A percentile compares a stretch with the other conserved stretches of the same genome.
phyloP scores from a whole-genome alignment of 768 basidiomycete species.

The Candolleomyces efflorescens region DNA sequence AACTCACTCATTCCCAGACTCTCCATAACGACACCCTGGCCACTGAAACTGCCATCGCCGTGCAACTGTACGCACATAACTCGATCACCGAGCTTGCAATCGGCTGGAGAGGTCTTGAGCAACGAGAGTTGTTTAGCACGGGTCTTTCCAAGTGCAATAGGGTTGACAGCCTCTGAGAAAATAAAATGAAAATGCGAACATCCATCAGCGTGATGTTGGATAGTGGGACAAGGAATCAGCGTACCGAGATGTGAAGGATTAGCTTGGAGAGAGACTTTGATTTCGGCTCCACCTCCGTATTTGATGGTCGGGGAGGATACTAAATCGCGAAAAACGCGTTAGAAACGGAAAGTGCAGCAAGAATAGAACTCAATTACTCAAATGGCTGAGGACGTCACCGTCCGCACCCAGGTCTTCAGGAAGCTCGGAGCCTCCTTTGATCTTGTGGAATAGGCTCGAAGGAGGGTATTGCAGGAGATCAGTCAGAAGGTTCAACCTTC shows the following conservation, averaged over 20 bases:
- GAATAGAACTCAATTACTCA: slow-evolving; percentile 42
- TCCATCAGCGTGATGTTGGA: not conserved
- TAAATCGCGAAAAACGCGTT: slow-evolving; percentile 16
- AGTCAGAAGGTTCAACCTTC: slow-evolving; percentile 81
- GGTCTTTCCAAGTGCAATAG: slow-evolving; percentile 85
- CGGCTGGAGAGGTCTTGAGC: slow-evolving; percentile 55
- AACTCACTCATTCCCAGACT: slow-evolving; percentile 71
- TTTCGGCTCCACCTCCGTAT: slow-evolving; percentile 44
- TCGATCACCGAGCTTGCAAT: slow-evolving; percentile 56
- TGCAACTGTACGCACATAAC: slow-evolving; percentile 90
- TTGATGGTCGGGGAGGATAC: slow-evolving; percentile 62
- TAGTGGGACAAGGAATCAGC: slow-evolving; percentile 7
- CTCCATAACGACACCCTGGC: slow-evolving; percentile 91
- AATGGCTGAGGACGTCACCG: slow-evolving; percentile 87
- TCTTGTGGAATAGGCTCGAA: slow-evolving; percentile 78
- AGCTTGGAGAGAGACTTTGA: slow-evolving; percentile 76
- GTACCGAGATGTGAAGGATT: slow-evolving; percentile 75
- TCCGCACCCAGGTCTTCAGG: slow-evolving; percentile 62
- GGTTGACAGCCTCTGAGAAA: slow-evolving; percentile 73
- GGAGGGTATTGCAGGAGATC: slow-evolving; percentile 68
- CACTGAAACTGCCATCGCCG: slow-evolving; percentile 88
- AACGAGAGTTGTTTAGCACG: slow-evolving; percentile 88
- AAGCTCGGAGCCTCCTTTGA: slow-evolving; percentile 72
- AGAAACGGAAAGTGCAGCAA: not conserved
- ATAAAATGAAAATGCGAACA: too few relatives aligned